Conservation (phyloP, 176 grass and related monocot genomes). For the Cocos nucifera region DNA sequence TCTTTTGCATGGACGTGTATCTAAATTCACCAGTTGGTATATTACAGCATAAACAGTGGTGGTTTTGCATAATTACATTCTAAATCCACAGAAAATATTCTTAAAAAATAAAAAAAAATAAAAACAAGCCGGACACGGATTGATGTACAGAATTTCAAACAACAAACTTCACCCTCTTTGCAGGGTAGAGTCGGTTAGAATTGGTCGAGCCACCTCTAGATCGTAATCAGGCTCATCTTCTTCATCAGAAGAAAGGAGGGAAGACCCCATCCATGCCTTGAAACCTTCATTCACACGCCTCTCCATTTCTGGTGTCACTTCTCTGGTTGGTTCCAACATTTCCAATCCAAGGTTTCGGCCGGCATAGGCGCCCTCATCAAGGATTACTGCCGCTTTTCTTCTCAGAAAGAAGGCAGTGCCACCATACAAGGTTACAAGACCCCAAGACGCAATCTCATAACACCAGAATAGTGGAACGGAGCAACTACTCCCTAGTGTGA, state of each 20-base stretch:
- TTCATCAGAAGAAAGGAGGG: conserved; percentile 82
- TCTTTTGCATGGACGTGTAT: too few relatives aligned
- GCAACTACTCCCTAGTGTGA: conserved; percentile 73
- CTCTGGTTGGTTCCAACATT: conserved; percentile 55
- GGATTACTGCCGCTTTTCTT: conserved; percentile 63
- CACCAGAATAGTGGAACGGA: conserved; percentile 93
- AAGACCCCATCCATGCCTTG: conserved; percentile 88
- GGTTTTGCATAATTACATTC: too few relatives aligned
- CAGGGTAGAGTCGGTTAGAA: conserved; percentile 15
- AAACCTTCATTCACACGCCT: conserved; percentile 72
- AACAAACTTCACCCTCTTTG: conserved; percentile 20
- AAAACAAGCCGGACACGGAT: too few relatives aligned
- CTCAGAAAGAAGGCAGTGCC: conserved; percentile 71
- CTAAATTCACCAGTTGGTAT: too few relatives aligned
- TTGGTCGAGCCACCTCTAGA: conserved; percentile 45
- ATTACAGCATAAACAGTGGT: too few relatives aligned
- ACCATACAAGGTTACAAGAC: conserved; percentile 70
- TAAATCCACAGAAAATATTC: too few relatives aligned
- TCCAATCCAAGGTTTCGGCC: conserved; percentile 63
- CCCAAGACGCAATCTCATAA: conserved; percentile 90
- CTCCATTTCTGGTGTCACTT: conserved; percentile 68
- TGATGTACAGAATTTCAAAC: too few relatives aligned
- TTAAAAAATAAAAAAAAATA: too few relatives aligned
- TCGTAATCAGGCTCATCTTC: conserved; percentile 74
- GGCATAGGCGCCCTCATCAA: conserved; percentile 58